Evolutionary conservation across 2,329 filamentous ascomycete species (phyloP), one percentile per base, ranked within the genome.

Genomic region (Colletotrichum sp.): DNA sequence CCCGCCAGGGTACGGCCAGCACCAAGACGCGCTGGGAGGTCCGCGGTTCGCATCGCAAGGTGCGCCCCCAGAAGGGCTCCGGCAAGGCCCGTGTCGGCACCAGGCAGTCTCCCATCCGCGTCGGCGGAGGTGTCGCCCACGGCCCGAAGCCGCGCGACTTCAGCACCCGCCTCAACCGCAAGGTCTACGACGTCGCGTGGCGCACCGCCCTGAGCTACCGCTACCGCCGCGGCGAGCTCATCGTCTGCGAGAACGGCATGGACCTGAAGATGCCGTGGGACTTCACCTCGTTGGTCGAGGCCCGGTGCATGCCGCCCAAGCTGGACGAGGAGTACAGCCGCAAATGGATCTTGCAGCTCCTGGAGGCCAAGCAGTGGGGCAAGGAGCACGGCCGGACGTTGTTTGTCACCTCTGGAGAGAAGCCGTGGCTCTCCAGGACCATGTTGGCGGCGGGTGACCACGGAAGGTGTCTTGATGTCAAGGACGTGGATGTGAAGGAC

Each of bases 401-500:
- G 21, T 92, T 98, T 76, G 92, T 98, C 77, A 95, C 95, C 2
- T 88, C 87, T 36, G 86, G 89, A 72, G 85, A 86, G 79, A 88
- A 93, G 76, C 87, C 90, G 56, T 89, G 91, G 71, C 86, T 98
- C 64, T 93, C 92, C 78, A 89, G 89, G 48, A 92, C 93, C 38
- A 87, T 98, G 81, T 89, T 90, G 67, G 86, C 90, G 74, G 85
- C 93, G 76, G 90, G 90, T 10, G 87, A 90, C 80, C 90, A 96
- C 76, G 95, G 94, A 24, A 90, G 92, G 71, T 93, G 93, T 10
- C 87, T 96, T 79, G 90, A 91, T 73, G 88, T 93, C 74, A 87
- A 90, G n/a, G 94, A 98, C 77, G 95, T 99, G 43, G 97, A 98
- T 85, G 95, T 99, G 77, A 99, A 98, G 90, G 95, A 98, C 83